Evolutionary conservation across 2,329 filamentous ascomycete species (phyloP).

Genomic region (Aureobasidium sp.): DNA sequence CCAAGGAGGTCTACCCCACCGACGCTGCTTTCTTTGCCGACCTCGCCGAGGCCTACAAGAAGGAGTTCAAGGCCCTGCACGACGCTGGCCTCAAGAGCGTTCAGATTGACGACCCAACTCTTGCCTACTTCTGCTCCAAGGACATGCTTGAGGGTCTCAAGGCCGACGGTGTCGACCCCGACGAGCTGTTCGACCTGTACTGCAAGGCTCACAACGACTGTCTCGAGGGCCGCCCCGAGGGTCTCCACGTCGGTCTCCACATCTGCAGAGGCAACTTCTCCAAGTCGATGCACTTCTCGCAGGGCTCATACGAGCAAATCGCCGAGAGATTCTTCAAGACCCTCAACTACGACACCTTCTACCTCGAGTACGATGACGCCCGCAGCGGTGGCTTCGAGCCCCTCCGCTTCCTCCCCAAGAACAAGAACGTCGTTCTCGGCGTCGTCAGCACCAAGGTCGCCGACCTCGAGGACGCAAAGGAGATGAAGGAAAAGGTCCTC

Average conservation of each 20-base stretch:
- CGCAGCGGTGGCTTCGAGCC: slow-evolving; percentile 35
- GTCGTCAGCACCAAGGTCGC: slow-evolving; percentile 34
- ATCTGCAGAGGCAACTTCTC: slow-evolving; percentile 35
- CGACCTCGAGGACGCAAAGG: slow-evolving; percentile 29
- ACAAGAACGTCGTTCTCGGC: slow-evolving; percentile 35
- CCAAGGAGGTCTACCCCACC: slow-evolving; percentile 27
- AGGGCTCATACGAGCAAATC: slow-evolving; percentile 34
- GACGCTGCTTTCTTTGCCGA: slow-evolving; percentile 33
- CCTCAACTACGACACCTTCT: slow-evolving; percentile 35
- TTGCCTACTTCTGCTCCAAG: slow-evolving; percentile 34
- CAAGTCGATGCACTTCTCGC: slow-evolving; percentile 34
- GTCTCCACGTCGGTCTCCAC: slow-evolving; percentile 34
- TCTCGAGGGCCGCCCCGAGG: slow-evolving; percentile 29
- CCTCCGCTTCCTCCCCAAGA: slow-evolving; percentile 31
- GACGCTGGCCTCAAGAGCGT: slow-evolving; percentile 30
- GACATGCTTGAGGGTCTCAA: slow-evolving; percentile 31
- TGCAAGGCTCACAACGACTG: slow-evolving; percentile 34
- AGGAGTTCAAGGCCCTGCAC: slow-evolving; percentile 33
- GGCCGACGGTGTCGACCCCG: slow-evolving; percentile 31
- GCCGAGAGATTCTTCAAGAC: slow-evolving; percentile 33
- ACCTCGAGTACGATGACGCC: slow-evolving; percentile 35
- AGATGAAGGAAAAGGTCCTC: slow-evolving; percentile 29
- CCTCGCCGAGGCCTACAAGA: slow-evolving; percentile 29
- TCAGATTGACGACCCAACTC: slow-evolving; percentile 35
- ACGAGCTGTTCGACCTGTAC: slow-evolving; percentile 32